Evolutionary conservation across 108 stramenopile genomes (phyloP).

Genomic region (Skeletonema menzelii): DNA sequence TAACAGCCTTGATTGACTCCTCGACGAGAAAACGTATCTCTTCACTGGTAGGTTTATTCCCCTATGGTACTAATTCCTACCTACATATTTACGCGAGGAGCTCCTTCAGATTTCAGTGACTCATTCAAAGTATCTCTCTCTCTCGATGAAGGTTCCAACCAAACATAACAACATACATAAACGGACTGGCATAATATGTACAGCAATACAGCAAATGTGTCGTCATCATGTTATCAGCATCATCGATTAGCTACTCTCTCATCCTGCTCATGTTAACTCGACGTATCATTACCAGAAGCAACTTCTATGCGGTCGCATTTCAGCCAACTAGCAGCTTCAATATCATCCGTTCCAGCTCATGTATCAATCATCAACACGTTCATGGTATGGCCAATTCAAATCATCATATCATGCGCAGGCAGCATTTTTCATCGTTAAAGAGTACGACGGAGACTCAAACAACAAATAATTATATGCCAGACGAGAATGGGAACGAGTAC

Average conservation of each 20-base stretch:
- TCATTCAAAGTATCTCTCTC: no score
- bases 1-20: no score
- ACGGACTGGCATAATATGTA: no score
- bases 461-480: neutral
- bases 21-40: no score
- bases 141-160: no score
- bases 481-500: conserved; percentile 1
- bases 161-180: no score
- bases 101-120: no score
- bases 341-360: neutral
- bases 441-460: neutral
- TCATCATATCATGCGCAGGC: neutral
- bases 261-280: neutral
- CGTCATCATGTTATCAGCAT: neutral
- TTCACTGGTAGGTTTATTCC: no score
- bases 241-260: neutral
- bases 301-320: neutral
- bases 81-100: no score
- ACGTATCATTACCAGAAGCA: neutral
- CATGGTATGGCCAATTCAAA: neutral
- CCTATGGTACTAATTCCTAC: no score
- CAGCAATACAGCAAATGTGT: no score
- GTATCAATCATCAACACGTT: neutral
- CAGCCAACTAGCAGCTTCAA: neutral
- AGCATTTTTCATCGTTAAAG: neutral